Conservation (phyloP, 148 eudicot species). For the Rhododendron williamsianum region DNA sequence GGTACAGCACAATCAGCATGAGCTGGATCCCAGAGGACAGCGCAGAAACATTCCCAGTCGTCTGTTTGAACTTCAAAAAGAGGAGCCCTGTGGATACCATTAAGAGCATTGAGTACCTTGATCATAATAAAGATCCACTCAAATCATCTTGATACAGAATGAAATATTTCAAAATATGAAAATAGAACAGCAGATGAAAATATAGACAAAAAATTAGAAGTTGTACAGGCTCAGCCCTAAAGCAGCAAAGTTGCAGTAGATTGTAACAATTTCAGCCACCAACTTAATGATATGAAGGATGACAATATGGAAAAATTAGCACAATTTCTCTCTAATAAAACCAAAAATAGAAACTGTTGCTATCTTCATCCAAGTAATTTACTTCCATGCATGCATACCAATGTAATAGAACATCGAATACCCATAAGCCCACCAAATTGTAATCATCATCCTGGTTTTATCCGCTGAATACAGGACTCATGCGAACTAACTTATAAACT, state of each 20-base stretch:
- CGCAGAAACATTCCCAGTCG: conserved; percentile 81
- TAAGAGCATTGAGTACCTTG: conserved; percentile 14
- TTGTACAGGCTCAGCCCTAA: background rate
- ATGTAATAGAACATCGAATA: background rate
- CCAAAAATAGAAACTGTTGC: background rate
- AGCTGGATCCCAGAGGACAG: conserved; percentile 78
- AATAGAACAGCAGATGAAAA: background rate
- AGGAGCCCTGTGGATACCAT: conserved; percentile 67
- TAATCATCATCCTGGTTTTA: background rate
- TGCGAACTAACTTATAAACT: background rate
- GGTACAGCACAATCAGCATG: conserved; percentile 95
- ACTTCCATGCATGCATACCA: background rate
- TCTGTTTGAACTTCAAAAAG: conserved; percentile 96
- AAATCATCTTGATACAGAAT: background rate
- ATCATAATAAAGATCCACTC: background rate
- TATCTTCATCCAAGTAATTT: background rate
- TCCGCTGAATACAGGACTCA: background rate
- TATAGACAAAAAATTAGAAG: background rate
- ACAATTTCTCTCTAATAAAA: background rate
- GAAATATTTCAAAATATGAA: background rate
- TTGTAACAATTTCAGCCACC: background rate
- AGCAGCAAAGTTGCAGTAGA: background rate
- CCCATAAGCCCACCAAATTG: background rate
- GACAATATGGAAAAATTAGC: background rate
- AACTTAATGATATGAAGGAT: background rate